phyloP scores from a whole-genome alignment of 2,329 filamentous ascomycete genomes.

The Malbranchea cinnamomea region DNA sequence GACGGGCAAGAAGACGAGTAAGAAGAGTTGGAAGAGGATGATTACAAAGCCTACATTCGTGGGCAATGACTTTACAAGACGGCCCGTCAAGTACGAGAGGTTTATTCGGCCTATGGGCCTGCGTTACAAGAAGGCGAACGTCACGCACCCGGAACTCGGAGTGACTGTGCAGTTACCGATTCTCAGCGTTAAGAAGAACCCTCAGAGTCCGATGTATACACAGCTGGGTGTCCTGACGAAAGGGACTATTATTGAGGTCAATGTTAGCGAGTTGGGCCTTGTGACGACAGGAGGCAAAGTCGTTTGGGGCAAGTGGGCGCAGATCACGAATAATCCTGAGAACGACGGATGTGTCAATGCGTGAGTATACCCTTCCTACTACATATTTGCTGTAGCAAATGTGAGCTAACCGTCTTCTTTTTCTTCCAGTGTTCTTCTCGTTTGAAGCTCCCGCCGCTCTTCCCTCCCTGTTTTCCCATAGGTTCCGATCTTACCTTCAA shows the following conservation, averaged over 20 bases:
- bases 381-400: conserved; percentile 2
- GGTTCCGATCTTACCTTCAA: too few relatives aligned
- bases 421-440: conserved; percentile 11
- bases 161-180: conserved; percentile 82
- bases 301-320: conserved; percentile 76
- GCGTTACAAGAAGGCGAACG: conserved; percentile 64
- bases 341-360: conserved; percentile 49
- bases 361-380: conserved; percentile 18
- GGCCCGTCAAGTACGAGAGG: conserved; percentile 63
- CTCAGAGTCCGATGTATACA: conserved; percentile 79
- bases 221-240: conserved; percentile 82
- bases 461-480: not conserved
- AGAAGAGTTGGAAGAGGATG: conserved; percentile 56
- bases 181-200: conserved; percentile 67
- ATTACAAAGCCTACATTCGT: conserved; percentile 81
- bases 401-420: not conserved
- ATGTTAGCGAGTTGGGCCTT: conserved; percentile 79
- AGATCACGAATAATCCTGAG: conserved; percentile 42
- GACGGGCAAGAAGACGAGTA: conserved; percentile 85
- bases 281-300: conserved; percentile 87
- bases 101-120: conserved; percentile 66
- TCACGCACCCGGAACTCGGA: conserved; percentile 61
- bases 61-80: conserved; percentile 72
- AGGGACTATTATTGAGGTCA: conserved; percentile 77
- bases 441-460: conserved; percentile 8